Evolutionary conservation across 164 flowering plant species (phyloP).

Genomic region (Paratinospora sagittata): DNA sequence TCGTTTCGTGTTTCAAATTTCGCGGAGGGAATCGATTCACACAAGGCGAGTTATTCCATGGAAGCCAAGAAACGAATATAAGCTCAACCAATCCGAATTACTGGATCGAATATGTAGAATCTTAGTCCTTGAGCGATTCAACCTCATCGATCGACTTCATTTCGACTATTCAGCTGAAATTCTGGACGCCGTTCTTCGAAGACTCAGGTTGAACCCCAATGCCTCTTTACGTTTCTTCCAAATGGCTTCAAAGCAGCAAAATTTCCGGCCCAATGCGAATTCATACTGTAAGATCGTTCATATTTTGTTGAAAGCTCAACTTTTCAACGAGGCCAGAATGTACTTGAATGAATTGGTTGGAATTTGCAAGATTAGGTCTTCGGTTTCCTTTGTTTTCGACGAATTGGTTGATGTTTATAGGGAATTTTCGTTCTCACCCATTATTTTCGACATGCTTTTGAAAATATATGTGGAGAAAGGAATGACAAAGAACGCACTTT

Average conservation of each 20-base stretch:
- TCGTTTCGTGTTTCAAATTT: conserved; percentile 1
- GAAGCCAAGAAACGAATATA: conserved; percentile 43
- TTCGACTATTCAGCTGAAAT: conserved; percentile 59
- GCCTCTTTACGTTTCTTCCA: conserved; percentile 53
- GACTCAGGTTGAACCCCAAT: conserved; percentile 45
- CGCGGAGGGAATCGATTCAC: conserved; percentile 27
- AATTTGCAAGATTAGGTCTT: conserved; percentile 20
- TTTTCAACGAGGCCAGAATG: conserved; percentile 47
- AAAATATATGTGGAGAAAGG: conserved; percentile 61
- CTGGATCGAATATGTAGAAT: conserved; percentile 57
- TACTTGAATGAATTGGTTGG: conserved; percentile 45
- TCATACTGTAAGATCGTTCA: conserved; percentile 63
- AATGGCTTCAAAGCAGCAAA: conserved; percentile 44
- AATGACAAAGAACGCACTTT: conserved; percentile 51
- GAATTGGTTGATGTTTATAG: conserved; percentile 55
- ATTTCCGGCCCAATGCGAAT: conserved; percentile 48
- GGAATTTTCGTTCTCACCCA: conserved; percentile 59
- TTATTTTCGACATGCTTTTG: conserved; percentile 84
- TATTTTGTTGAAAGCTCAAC: conserved; percentile 57
- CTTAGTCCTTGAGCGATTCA: conserved; percentile 41
- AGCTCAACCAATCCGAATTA: conserved; percentile 37
- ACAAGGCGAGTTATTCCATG: conserved; percentile 29
- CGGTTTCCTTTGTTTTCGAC: conserved; percentile 35
- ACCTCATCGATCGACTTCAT: conserved; percentile 35
- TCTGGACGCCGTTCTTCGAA: conserved; percentile 44